phyloP scores from a whole-genome alignment of 2,329 filamentous ascomycete species.

The Aspergillus novofumigatus region DNA sequence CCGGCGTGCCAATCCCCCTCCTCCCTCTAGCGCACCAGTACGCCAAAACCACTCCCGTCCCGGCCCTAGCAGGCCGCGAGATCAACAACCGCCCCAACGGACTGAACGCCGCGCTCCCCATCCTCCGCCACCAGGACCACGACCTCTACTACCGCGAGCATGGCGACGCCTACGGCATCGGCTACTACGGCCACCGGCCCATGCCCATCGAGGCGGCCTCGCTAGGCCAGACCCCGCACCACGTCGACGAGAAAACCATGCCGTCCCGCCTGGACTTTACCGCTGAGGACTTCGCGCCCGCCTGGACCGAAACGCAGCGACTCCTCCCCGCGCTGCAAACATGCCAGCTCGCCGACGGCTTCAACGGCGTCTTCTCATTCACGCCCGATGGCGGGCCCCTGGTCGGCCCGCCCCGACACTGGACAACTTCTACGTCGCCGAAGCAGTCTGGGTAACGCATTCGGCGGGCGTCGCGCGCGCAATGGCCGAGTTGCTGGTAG shows the following conservation, averaged over 20 bases:
- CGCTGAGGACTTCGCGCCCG: conserved; percentile 55
- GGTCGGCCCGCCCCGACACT: conserved; percentile 54
- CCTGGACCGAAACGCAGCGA: conserved; percentile 54
- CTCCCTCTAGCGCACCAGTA: conserved; percentile 62
- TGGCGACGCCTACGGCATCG: conserved; percentile 59
- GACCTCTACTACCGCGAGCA: conserved; percentile 64
- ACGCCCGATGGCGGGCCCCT: conserved; percentile 61
- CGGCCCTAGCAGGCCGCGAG: conserved; percentile 37
- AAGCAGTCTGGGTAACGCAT: conserved; percentile 65
- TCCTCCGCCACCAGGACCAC: conserved; percentile 59
- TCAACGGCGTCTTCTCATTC: conserved; percentile 65
- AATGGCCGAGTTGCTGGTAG: conserved; percentile 56
- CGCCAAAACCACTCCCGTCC: conserved; percentile 56
- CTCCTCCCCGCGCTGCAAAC: conserved; percentile 52
- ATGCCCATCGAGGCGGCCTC: conserved; percentile 57
- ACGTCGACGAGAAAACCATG: conserved; percentile 59
- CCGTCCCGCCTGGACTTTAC: conserved; percentile 61
- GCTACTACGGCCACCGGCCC: conserved; percentile 60
- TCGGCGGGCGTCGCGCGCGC: conserved; percentile 61
- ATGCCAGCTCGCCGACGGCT: conserved; percentile 54
- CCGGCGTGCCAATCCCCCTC: conserved; percentile 54
- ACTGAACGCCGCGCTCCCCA: conserved; percentile 49
- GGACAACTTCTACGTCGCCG: conserved; percentile 60
- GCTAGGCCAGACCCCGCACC: conserved; percentile 49
- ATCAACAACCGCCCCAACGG: conserved; percentile 44